Evolutionary conservation across 176 grass and related monocot species (phyloP).

Genomic region (Carex parvula): DNA sequence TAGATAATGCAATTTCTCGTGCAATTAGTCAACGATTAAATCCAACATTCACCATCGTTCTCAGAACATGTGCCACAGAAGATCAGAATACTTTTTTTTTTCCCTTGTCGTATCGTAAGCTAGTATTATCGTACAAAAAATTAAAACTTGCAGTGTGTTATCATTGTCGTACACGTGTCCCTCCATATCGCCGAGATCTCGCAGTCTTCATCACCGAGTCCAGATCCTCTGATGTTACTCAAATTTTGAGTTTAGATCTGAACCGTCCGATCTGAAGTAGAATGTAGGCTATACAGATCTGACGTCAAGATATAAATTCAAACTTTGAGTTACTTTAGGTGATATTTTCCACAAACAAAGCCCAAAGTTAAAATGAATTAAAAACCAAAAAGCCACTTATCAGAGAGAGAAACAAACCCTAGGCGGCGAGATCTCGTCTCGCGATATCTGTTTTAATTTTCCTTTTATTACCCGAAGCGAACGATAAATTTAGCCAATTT

Average conservation of each 20-base stretch:
- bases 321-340: too few species aligned
- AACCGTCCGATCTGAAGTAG: too few species aligned
- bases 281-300: too few species aligned
- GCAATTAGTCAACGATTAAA: too few species aligned
- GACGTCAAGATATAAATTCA: too few species aligned
- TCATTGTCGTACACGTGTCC: conserved; percentile 21
- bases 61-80: not conserved
- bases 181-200: conserved; percentile 20
- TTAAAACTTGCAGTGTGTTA: not conserved
- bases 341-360: not conserved
- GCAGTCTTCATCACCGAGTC: not conserved
- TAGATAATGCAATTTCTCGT: too few species aligned
- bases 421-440: conserved; percentile 32
- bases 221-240: too few species aligned
- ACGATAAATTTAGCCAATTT: conserved; percentile 19
- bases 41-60: not conserved
- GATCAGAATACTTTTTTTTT: not conserved
- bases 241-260: too few species aligned
- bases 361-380: not conserved
- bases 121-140: not conserved
- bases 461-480: not conserved
- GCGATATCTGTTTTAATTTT: not conserved
- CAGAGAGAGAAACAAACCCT: conserved; percentile 24
- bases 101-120: not conserved
- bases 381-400: not conserved